phyloP scores from a whole-genome alignment of 2,329 filamentous ascomycete species.

The Aspergillus flavus region DNA sequence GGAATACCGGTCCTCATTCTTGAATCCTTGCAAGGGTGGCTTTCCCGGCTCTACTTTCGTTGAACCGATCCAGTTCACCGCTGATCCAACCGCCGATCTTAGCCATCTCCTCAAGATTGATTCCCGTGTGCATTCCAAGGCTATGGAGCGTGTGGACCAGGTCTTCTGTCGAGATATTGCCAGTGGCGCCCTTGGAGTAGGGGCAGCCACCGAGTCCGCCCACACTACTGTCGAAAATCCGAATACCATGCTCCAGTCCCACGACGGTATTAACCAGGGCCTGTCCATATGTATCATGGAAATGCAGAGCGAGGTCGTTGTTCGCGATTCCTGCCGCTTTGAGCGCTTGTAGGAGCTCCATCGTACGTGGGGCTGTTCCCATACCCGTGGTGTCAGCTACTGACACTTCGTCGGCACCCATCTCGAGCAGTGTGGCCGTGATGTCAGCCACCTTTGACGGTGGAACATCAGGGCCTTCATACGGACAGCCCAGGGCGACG shows the following conservation, averaged over 20 bases:
- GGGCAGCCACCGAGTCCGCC: slow-evolving; percentile 67
- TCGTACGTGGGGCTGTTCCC: slow-evolving; percentile 65
- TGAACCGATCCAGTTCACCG: slow-evolving; percentile 52
- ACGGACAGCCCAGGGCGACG: slow-evolving; percentile 66
- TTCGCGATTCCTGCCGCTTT: slow-evolving; percentile 62
- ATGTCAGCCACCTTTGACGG: slow-evolving; percentile 64
- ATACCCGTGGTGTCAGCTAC: slow-evolving; percentile 69
- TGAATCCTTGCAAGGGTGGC: slow-evolving; percentile 48
- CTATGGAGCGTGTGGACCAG: slow-evolving; percentile 63
- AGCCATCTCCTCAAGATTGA: slow-evolving; percentile 58
- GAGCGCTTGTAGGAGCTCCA: slow-evolving; percentile 60
- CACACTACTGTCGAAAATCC: slow-evolving; percentile 66
- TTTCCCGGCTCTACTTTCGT: slow-evolving; percentile 58
- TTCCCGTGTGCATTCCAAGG: slow-evolving; percentile 62
- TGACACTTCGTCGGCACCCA: slow-evolving; percentile 67
- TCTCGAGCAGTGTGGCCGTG: slow-evolving; percentile 62
- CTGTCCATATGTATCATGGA: slow-evolving; percentile 69
- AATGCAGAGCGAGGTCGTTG: slow-evolving; percentile 64
- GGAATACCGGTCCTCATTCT: not conserved
- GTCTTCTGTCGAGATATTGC: slow-evolving; percentile 67
- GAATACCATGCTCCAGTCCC: slow-evolving; percentile 63
- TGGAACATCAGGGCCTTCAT: slow-evolving; percentile 64
- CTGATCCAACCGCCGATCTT: slow-evolving; percentile 62
- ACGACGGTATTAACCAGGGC: slow-evolving; percentile 66
- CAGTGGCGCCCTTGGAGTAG: slow-evolving; percentile 66